These are phyloP conservation scores for Kurtzmaniella fragi DNA, from an alignment of 805 yeast genomes.

Conservation along the genomic window DNA sequence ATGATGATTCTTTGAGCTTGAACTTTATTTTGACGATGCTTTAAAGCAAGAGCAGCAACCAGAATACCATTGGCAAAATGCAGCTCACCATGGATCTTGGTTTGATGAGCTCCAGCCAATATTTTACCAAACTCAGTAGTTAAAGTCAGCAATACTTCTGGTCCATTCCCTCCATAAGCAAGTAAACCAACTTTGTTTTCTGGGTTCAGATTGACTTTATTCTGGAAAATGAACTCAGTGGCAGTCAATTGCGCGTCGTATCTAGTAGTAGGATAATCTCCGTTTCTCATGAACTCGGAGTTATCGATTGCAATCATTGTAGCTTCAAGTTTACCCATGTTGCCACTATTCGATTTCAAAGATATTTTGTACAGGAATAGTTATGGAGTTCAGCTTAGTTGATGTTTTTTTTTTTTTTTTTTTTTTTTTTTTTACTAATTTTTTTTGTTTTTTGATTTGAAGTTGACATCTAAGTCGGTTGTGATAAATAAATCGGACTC, in stretches of 20 bases:
- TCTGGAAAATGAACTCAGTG: conserved; percentile 78
- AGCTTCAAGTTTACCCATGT: conserved; percentile 85
- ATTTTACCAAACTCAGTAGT: conserved; percentile 85
- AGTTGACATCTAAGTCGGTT: too few relatives aligned
- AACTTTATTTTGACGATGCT: conserved; percentile 91
- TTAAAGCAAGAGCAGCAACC: conserved; percentile 86
- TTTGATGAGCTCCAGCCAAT: conserved; percentile 77
- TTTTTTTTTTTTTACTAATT: too few relatives aligned
- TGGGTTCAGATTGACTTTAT: conserved; percentile 84
- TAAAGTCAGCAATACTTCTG: conserved; percentile 82
- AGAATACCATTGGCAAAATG: conserved; percentile 82
- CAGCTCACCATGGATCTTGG: conserved; percentile 58
- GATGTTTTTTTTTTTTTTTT: too few relatives aligned
- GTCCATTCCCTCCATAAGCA: conserved; percentile 80
- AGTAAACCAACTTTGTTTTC: conserved; percentile 91
- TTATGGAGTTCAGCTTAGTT: too few relatives aligned
- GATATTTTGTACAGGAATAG: too few relatives aligned
- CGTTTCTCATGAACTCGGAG: conserved; percentile 94
- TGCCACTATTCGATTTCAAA: conserved; percentile 8
- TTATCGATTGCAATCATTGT: conserved; percentile 93
- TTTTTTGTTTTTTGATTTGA: too few relatives aligned
- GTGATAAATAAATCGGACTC: too few relatives aligned
- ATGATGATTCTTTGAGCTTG: conserved; percentile 87
- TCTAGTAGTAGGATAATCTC: conserved; percentile 84
- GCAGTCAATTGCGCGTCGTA: conserved; percentile 91